Evolutionary conservation across 805 yeast species (phyloP).

Genomic region (Priceomyces medius): DNA sequence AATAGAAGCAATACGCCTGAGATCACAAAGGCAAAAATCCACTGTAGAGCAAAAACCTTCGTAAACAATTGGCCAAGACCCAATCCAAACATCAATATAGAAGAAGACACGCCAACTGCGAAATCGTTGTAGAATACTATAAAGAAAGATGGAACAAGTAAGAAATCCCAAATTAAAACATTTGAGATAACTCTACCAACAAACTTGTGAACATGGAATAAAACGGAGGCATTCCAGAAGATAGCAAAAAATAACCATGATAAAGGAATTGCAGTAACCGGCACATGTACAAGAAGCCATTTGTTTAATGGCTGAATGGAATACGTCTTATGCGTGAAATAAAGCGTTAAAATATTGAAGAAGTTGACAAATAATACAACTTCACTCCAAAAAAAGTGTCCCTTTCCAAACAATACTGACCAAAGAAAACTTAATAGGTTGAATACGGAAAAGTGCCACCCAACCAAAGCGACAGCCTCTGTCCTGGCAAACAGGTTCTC

Average conservation of each 20-base stretch:
- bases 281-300: constrained; percentile 62
- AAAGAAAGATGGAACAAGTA: constrained; percentile 60
- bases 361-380: constrained; percentile 59
- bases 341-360: constrained; percentile 54
- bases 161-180: constrained; percentile 73
- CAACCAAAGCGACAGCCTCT: constrained; percentile 41
- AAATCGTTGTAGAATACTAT: constrained; percentile 65
- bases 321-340: constrained; percentile 61
- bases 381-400: constrained; percentile 60
- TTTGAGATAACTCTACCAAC: constrained; percentile 69
- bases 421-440: constrained; percentile 62
- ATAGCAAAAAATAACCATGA: constrained; percentile 72
- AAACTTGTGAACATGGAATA: constrained; percentile 60
- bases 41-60: constrained; percentile 73
- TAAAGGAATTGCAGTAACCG: constrained; percentile 68
- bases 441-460: constrained; percentile 62
- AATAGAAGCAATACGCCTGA: constrained; percentile 54
- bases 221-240: constrained; percentile 84
- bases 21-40: constrained; percentile 78
- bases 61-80: constrained; percentile 70
- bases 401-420: constrained; percentile 59
- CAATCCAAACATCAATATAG: constrained; percentile 60
- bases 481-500: constrained; percentile 15
- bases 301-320: constrained; percentile 48
- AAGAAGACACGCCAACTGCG: constrained; percentile 60